Evolutionary conservation across 2,329 filamentous ascomycete species (phyloP).

Genomic region (Calycina herbarum): DNA sequence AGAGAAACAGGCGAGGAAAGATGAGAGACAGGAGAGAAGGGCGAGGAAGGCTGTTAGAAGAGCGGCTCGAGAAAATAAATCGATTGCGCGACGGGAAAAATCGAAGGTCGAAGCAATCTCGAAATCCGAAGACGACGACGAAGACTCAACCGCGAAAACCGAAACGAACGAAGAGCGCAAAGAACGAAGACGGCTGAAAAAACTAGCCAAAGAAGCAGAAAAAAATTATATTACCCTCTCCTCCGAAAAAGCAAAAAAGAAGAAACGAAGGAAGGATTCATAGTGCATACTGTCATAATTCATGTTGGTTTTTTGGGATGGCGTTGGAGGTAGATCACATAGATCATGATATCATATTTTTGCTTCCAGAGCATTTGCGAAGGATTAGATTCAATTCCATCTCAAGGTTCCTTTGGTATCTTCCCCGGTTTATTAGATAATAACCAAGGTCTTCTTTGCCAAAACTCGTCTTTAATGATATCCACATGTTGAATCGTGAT

Average conservation of each 20-base stretch:
- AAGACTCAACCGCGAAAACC: slow-evolving; percentile 22
- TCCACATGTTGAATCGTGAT: slow-evolving; percentile 85
- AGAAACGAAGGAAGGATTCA: slow-evolving; percentile 33
- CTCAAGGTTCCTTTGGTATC: slow-evolving; percentile 56
- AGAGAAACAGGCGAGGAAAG: slow-evolving; percentile 34
- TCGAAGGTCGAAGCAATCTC: slow-evolving; percentile 25
- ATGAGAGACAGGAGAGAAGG: slow-evolving; percentile 39
- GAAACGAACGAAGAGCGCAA: slow-evolving; percentile 41
- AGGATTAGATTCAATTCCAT: slow-evolving; percentile 14
- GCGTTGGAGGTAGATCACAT: slow-evolving; percentile 28
- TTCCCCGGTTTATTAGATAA: slow-evolving; percentile 72
- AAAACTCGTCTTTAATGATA: slow-evolving; percentile 94
- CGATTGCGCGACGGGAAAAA: neutral
- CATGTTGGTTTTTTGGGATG: slow-evolving; percentile 18
- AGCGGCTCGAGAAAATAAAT: slow-evolving; percentile 28
- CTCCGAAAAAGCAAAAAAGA: slow-evolving; percentile 36
- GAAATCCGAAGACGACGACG: slow-evolving; percentile 24
- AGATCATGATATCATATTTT: slow-evolving; percentile 18
- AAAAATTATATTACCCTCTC: slow-evolving; percentile 23
- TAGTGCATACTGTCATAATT: neutral
- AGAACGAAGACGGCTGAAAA: slow-evolving; percentile 40
- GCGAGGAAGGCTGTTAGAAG: slow-evolving; percentile 42
- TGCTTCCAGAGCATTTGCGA: slow-evolving; percentile 9
- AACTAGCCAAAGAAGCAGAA: slow-evolving; percentile 29
- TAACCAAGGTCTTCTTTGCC: slow-evolving; percentile 83